Percentiles rank a stretch among this genome's conserved stretches.
These are phyloP conservation scores for Penstemon eatonii DNA, from an alignment of 257 asterid species.

Conservation along the genomic window DNA sequence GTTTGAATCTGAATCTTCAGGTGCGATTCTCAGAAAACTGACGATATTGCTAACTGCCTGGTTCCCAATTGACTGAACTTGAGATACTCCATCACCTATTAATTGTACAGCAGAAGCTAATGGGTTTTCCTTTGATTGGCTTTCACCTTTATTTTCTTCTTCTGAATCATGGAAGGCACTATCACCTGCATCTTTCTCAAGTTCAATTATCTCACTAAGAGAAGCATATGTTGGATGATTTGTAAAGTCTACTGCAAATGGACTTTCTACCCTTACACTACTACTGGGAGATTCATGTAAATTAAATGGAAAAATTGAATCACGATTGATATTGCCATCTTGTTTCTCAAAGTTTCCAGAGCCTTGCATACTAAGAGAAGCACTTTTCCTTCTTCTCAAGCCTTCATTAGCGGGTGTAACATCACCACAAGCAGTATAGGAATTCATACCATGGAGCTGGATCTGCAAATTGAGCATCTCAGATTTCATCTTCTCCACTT, in stretches of 20 bases:
- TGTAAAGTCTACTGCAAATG: conserved; percentile 47
- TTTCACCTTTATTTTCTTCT: conserved; percentile 50
- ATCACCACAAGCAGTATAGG: conserved; percentile 50
- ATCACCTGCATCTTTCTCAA: conserved; percentile 56
- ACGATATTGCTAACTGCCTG: conserved; percentile 90
- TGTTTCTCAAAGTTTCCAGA: conserved; percentile 52
- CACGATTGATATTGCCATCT: conserved; percentile 46
- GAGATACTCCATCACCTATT: conserved; percentile 91
- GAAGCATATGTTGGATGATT: conserved; percentile 51
- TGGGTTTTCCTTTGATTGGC: conserved; percentile 66
- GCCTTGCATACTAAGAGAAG: conserved; percentile 45
- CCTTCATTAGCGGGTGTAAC: conserved; percentile 67
- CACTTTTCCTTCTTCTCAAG: conserved; percentile 64
- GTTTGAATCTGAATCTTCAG: conserved; percentile 72
- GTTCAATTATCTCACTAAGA: conserved; percentile 71
- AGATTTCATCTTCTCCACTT: conserved; percentile 99
- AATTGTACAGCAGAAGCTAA: conserved; percentile 90
- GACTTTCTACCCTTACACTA: conserved; percentile 28
- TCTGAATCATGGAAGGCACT: conserved; percentile 40
- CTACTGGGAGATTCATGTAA: neutral
- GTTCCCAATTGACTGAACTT: conserved; percentile 95
- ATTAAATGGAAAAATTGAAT: conserved; percentile 44
- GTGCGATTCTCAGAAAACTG: conserved; percentile 74
- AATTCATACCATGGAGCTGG: conserved; percentile 78
- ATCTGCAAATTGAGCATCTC: conserved; percentile 97